Conservation (phyloP, 2,329 filamentous ascomycete genomes). For the Monosporascus sp. region DNA sequence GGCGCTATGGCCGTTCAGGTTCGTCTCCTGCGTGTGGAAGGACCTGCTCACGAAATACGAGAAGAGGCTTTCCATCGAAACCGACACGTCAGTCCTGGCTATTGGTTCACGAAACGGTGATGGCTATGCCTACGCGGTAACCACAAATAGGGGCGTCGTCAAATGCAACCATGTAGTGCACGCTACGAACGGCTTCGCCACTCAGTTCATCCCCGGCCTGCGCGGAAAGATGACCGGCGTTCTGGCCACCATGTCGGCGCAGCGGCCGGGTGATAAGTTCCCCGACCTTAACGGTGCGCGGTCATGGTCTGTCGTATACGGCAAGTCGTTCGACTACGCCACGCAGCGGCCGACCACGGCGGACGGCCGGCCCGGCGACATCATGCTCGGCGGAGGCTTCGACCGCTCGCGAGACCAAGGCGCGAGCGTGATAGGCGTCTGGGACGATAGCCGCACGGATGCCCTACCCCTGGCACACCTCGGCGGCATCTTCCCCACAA, state of each 20-base stretch:
- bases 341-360: constrained; percentile 35
- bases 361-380: constrained; percentile 31
- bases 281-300: constrained; percentile 27
- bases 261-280: constrained; percentile 34
- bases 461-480: constrained; percentile 34
- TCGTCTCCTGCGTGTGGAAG: constrained; percentile 42
- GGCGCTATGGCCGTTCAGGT: constrained; percentile 45
- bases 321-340: constrained; percentile 45
- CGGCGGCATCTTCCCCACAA: constrained; percentile 35
- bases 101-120: constrained; percentile 28
- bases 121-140: constrained; percentile 34
- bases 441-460: constrained; percentile 39
- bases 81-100: constrained; percentile 21
- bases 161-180: constrained; percentile 48
- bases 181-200: constrained; percentile 50
- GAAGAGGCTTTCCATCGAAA: constrained; percentile 7
- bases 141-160: constrained; percentile 40
- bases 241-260: constrained; percentile 46
- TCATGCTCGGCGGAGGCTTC: constrained; percentile 53
- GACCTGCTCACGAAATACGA: constrained; percentile 29
- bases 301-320: constrained; percentile 48
- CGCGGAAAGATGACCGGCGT: constrained; percentile 39
- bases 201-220: constrained; percentile 46
- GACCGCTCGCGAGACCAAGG: constrained; percentile 36
- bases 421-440: constrained; percentile 39